Base-by-base conservation (phyloP, 2,329 filamentous ascomycete genomes). In the Phialocephala subalpina region DNA sequence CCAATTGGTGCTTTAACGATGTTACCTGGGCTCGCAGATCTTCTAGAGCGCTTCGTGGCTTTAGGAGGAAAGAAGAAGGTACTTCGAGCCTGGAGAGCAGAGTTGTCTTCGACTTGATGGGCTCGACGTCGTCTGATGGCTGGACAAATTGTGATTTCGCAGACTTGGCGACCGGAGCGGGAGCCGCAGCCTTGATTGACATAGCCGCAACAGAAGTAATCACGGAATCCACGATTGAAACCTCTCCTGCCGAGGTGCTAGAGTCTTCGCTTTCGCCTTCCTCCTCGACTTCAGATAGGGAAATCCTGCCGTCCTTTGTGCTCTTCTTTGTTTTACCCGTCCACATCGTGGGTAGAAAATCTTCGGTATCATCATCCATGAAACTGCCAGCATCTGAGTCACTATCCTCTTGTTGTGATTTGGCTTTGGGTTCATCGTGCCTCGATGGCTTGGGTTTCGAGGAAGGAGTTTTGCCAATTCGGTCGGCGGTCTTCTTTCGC, bases 361-460 rank as follows among this genome's bases (percentile, higher is more conserved):
- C 56, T 29, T 56, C 56, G 3, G 47, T 62, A 33, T 60, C 55
- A 42, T 66, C 55, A n/a, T 66, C 64, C 12, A 60, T 22, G n/a
- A 62, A 63, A n/a, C 20, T 53, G 8, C 42, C 53, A 12, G 33
- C 42, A 22, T 62, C 64, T 0, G 55, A 66, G 40, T 36, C 53
- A 12, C 18, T 9, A 25, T 58, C 40, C 38, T 62, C 42, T 14
- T 33, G 49, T 42, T 27, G 58, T 33, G 35, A 7, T 42, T 18
- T 18, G n/a, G 6, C 40, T n/a, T 18, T 18, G 16, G 14, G 7
- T n/a, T 42, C 40, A n/a, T 42, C n/a, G 40, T 18, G 4, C n/a
- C 2, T n/a, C 40, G 8, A 18, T 18, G 40, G 40, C 16, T 42
- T 42, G 4, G 40, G 40, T 16, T n/a, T 16, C 6, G 16, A 16